Percentiles rank a stretch among this genome's conserved stretches.
Evolutionary conservation across 768 basidiomycete species (phyloP).

Genomic region (Chalciporus pseudorubinellus): DNA sequence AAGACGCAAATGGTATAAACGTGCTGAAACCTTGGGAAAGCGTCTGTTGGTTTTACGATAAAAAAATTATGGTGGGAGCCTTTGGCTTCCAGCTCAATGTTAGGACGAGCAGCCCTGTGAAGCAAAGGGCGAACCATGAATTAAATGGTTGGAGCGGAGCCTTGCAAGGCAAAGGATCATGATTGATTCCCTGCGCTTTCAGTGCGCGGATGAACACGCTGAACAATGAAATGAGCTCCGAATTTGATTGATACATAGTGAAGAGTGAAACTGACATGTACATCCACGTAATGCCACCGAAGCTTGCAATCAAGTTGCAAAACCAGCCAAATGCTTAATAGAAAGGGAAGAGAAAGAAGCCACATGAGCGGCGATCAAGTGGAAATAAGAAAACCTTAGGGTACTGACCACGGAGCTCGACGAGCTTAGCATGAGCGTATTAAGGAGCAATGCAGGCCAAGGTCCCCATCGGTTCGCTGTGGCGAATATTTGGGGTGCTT

Average conservation of each 20-base stretch:
- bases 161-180: constrained; percentile 46
- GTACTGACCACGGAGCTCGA: constrained; percentile 47
- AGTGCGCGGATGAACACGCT: constrained; percentile 21
- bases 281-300: constrained; percentile 36
- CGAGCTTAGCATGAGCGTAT: constrained; percentile 54
- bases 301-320: constrained; percentile 31
- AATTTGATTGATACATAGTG: constrained; percentile 5
- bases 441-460: constrained; percentile 44
- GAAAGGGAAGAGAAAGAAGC: no score
- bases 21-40: constrained; percentile 17
- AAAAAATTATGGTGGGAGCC: constrained; percentile 5
- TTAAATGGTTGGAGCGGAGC: constrained; percentile 65
- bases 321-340: constrained; percentile 24
- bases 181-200: constrained; percentile 39
- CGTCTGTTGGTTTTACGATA: constrained; percentile 3
- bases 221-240: constrained; percentile 5
- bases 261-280: constrained; percentile 21
- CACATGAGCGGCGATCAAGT: constrained; percentile 21
- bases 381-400: constrained; percentile 21
- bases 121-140: constrained; percentile 55
- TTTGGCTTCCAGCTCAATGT: constrained; percentile 50
- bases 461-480: constrained; percentile 35
- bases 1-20: constrained; percentile 41
- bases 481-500: constrained; percentile 43
- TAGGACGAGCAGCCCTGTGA: constrained; percentile 51